Base-by-base conservation (phyloP, 139 green algal species). In the Cymbomonas tetramitiformis region DNA sequence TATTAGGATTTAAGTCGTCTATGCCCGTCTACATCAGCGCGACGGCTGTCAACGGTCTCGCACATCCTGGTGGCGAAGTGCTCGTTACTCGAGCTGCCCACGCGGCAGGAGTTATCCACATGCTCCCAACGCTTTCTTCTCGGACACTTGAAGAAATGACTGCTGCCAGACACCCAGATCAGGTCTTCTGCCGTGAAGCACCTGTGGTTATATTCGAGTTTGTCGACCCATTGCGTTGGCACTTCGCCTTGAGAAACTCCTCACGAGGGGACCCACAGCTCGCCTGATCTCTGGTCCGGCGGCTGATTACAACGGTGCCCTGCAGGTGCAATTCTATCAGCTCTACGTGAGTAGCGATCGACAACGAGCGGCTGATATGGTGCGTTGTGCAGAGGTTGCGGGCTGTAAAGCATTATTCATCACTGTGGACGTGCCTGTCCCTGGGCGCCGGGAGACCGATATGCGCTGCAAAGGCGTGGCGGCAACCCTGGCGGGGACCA, bases 361-460 rank as follows among this genome's bases (percentile, higher is more conserved):
- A 6, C 61, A 77, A 0, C 70, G 87, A 1, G 79, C 77, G 0
- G 34, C 47, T 18, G 15, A 46, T 1, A 81, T 90, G 58, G 76
- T 92, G 46, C 49, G 53, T 1, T 52, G 74, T 46, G 86, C 82
- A 2, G 71, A 83, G 53, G 47, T 29, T 4, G 52, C 71, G 7
- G 83, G 86, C 0, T 94, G 80, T 70, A 74, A 64, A n/a, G 82
- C 76, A 5, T 46, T 95, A 7, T 67, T 92, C 19, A 64, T 94
- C 9, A 95, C 86, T 0, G 86, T 95, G 30, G 86, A 95, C 50
- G 84, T 79, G 15, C 86, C 77, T 4, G 49, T 68, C 3, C 71
- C 94, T 30, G 82, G 75, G 6, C 62, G 66, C 21, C 56, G 85
- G 5, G 79, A 92, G 56, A 70, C 56, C 2, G 80, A 94, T 47